Conservation (phyloP, 441 rosid genomes). For the California macrophylla region DNA sequence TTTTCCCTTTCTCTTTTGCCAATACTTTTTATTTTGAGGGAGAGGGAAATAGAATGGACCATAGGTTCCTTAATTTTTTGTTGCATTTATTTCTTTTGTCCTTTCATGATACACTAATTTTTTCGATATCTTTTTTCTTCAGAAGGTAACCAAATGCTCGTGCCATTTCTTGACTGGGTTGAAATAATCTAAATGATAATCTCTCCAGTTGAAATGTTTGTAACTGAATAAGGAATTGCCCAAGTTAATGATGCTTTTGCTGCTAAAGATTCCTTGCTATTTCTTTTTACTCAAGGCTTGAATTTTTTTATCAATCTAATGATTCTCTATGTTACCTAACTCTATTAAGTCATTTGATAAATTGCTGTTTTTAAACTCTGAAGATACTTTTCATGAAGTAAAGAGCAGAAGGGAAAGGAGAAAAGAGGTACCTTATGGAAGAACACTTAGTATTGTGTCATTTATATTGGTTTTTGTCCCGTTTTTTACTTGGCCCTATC, state of each 20-base stretch:
- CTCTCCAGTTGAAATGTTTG: not conserved
- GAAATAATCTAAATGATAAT: not conserved
- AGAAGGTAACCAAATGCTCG: not conserved
- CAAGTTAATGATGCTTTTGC: not conserved
- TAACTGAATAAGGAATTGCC: not conserved
- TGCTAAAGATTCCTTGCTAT: not conserved
- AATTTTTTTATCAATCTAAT: not conserved
- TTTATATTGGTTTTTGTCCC: not conserved
- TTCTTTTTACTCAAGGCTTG: not conserved
- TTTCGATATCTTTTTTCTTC: not conserved
- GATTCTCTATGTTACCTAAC: not conserved
- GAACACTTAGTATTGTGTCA: not conserved
- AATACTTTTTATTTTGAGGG: not conserved
- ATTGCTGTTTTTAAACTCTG: slow-evolving; percentile 15
- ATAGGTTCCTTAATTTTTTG: not conserved
- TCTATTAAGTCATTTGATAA: slow-evolving; percentile 9
- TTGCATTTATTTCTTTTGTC: not conserved
- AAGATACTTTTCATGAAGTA: slow-evolving; percentile 53
- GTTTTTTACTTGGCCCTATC: not conserved
- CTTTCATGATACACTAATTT: not conserved
- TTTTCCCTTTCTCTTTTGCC: not conserved
- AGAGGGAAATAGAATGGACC: not conserved
- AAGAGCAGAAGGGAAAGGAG: slow-evolving; percentile 53
- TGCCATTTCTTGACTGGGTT: not conserved
- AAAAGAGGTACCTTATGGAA: slow-evolving; percentile 37